A percentile compares a stretch with the other conserved stretches of the same genome.
phyloP scores from a whole-genome alignment of 1,139 yeast genomes.

The Candida tetrigidarum region DNA sequence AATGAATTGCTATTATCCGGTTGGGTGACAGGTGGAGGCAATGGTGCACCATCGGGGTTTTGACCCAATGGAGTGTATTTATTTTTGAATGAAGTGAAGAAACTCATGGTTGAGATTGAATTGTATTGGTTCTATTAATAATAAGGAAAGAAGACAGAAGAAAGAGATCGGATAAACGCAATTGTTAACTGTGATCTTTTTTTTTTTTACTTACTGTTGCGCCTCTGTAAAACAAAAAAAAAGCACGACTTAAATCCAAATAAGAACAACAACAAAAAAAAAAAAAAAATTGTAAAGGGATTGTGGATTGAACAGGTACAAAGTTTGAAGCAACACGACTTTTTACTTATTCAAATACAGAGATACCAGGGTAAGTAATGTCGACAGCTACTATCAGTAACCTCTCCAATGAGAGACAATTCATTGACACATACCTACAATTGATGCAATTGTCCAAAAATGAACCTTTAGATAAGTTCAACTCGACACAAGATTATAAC shows the following conservation, averaged over 20 bases:
- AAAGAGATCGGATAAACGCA: too few relatives aligned
- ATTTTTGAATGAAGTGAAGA: constrained; percentile 38
- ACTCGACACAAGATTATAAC: constrained; percentile 36
- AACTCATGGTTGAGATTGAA: constrained; percentile 30
- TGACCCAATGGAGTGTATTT: constrained; percentile 39
- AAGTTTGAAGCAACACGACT: background rate
- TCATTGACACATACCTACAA: constrained; percentile 39
- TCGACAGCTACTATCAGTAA: constrained; percentile 13
- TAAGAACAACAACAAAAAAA: background rate
- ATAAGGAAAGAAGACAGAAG: too few relatives aligned
- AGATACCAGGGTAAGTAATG: too few relatives aligned
- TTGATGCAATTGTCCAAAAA: constrained; percentile 32
- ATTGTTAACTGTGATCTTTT: background rate
- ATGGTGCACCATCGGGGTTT: constrained; percentile 36
- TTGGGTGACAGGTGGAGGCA: constrained; percentile 45
- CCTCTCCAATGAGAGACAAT: constrained; percentile 24
- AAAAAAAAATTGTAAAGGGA: too few relatives aligned
- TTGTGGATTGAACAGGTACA: too few relatives aligned
- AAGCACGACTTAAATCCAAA: too few relatives aligned
- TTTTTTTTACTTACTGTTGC: background rate
- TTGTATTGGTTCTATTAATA: background rate
- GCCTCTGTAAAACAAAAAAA: background rate
- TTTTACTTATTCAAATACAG: too few relatives aligned
- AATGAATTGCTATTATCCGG: constrained; percentile 24
- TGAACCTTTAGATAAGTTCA: constrained; percentile 31